A percentile compares a stretch with the other conserved stretches of the same genome.
phyloP scores from a whole-genome alignment of 129 eudicot genomes.

The Kitagawia praeruptora region DNA sequence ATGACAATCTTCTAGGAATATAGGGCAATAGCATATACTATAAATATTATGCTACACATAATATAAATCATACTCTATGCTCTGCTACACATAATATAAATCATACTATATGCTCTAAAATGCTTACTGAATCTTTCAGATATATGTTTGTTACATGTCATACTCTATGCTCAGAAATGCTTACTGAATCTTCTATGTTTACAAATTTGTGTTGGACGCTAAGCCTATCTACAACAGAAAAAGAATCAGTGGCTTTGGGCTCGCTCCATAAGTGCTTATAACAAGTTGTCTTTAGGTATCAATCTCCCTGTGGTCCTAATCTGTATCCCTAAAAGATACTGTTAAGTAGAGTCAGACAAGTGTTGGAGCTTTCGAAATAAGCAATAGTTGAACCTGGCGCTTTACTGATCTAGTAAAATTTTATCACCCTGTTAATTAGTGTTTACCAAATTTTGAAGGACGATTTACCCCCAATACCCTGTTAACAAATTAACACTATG shows the following conservation, averaged over 20 bases:
- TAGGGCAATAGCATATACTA: neutral
- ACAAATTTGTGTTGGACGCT: too few species aligned
- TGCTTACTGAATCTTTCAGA: too few species aligned
- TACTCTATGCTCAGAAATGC: too few species aligned
- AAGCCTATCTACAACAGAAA: too few species aligned
- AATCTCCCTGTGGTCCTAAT: neutral
- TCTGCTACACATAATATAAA: too few species aligned
- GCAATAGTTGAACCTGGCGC: neutral
- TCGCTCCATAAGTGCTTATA: neutral
- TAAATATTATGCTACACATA: neutral
- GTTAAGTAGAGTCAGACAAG: neutral
- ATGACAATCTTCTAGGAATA: neutral
- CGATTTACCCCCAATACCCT: too few species aligned
- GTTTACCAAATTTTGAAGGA: neutral
- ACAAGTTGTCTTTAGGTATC: constrained; percentile 2
- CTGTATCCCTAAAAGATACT: neutral
- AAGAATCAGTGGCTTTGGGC: neutral
- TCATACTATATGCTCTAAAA: too few species aligned
- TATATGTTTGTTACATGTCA: too few species aligned
- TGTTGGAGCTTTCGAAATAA: neutral
- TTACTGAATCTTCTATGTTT: too few species aligned
- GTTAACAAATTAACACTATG: too few species aligned
- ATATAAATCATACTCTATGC: too few species aligned
- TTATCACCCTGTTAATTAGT: neutral
- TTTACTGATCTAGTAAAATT: too few species aligned